Base-by-base conservation (phyloP, 2,329 filamentous ascomycete genomes). In the Trichoderma sp. region DNA sequence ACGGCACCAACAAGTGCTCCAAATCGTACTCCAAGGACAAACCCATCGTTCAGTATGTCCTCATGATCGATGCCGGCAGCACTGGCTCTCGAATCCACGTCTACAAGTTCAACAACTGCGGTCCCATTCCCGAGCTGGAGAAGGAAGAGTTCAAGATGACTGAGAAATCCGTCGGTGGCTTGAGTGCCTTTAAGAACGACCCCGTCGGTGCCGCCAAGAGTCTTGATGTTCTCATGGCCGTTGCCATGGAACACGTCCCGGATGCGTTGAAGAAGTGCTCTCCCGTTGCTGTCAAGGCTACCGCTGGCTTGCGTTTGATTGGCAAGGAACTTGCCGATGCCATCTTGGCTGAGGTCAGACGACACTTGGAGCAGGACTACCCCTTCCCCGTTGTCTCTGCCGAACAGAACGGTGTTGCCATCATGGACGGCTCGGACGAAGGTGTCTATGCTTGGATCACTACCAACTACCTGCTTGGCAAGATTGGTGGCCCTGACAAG, bases 381-480 rank as follows among this genome's bases (percentile, higher is more conserved):
- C 96, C 96, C 14, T 99, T 99, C 87, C 94, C 96, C 0, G 92
- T 99, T 52, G 91, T 99, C 68, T 91, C 92, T 14, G 86, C 89
- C 72, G 92, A 93, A 75, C 90, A 95, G 74, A 89, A 92, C 67
- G 96, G 96, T 68, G 93, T 99, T 32, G 89, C 94, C 71, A 96
- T 99, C 79, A 99, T 99, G 96, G 94, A 97, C 75, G 96, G 96
- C 71, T 94, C 92, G 61, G 92, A 97, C 77, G 96, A 99, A 83
- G 96, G 96, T 78, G 95, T 99, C 34, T 99, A 97, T 78, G 96
- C 96, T 65, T 99, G 96, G 96, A 97, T 99, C 79, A 99, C 96
- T 7, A 96, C 94, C 73, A 99, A 99, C 85, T 99, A 99, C 81
- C 90, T 99, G 51, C 89, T 99, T 28, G 95, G 95, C 76, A 98